Evolutionary conservation across 73 alveolate genomes (phyloP).

Genomic region (Tetrahymena malaccensis): DNA sequence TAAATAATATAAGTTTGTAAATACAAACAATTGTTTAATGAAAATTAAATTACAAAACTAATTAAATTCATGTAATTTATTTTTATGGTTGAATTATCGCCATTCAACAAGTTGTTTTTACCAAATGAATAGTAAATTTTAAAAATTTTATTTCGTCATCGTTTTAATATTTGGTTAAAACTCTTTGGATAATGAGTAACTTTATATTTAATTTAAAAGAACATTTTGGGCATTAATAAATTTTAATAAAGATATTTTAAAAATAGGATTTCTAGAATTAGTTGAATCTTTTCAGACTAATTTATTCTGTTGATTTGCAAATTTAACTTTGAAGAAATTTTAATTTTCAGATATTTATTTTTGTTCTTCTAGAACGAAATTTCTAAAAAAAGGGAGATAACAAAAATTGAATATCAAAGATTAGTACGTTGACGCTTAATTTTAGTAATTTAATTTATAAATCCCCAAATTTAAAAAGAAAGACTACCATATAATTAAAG

Average conservation of each 20-base stretch:
- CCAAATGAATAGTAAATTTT: not conserved
- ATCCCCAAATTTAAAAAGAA: not conserved
- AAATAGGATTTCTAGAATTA: not conserved
- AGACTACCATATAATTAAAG: not conserved
- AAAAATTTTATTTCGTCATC: not conserved
- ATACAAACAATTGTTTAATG: too few relatives aligned
- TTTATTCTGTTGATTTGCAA: not conserved
- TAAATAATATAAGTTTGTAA: too few relatives aligned
- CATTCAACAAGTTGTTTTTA: too few relatives aligned
- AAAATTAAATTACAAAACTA: too few relatives aligned
- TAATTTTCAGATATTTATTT: too few relatives aligned
- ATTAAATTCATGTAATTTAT: too few relatives aligned
- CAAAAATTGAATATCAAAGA: not conserved
- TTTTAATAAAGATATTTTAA: too few relatives aligned
- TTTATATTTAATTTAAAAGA: not conserved
- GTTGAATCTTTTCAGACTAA: not conserved
- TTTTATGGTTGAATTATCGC: too few relatives aligned
- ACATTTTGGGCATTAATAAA: too few relatives aligned
- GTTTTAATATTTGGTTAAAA: not conserved
- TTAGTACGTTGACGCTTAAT: not conserved
- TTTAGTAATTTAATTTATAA: not conserved
- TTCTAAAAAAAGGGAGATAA: not conserved
- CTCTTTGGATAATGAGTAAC: not conserved
- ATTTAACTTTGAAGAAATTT: not conserved
- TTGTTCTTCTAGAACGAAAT: not conserved